Percentiles rank a stretch among this genome's conserved stretches.
Evolutionary conservation across 2,329 filamentous ascomycete genomes (phyloP).

Genomic region (Diplodia sapinea): DNA sequence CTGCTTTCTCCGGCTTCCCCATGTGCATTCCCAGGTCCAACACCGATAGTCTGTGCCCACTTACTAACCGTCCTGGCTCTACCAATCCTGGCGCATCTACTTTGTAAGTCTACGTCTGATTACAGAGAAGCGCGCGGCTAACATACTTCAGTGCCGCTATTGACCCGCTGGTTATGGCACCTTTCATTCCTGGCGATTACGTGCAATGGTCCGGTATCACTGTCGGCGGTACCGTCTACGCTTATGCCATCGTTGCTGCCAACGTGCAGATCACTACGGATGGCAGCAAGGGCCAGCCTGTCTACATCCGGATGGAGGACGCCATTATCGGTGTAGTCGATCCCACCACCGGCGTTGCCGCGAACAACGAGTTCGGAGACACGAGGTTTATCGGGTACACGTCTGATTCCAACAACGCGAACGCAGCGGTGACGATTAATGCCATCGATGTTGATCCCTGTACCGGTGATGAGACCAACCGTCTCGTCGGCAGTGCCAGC

Average conservation of each 20-base stretch:
- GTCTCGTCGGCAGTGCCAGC: constrained; percentile 44
- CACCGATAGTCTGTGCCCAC: constrained; percentile 46
- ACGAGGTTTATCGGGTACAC: constrained; percentile 48
- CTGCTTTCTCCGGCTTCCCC: constrained; percentile 58
- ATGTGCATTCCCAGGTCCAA: constrained; percentile 58
- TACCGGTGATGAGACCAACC: constrained; percentile 48
- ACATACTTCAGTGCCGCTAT: constrained; percentile 35
- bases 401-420: constrained; percentile 44
- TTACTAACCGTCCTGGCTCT: constrained; percentile 45
- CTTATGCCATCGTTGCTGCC: constrained; percentile 46
- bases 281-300: constrained; percentile 42
- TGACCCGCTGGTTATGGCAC: constrained; percentile 50
- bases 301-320: constrained; percentile 53
- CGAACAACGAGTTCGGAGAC: constrained; percentile 47
- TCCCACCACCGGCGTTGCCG: constrained; percentile 32
- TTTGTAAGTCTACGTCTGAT: constrained; percentile 32
- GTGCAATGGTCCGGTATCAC: constrained; percentile 50
- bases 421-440: constrained; percentile 42
- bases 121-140: background rate
- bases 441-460: constrained; percentile 53
- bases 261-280: constrained; percentile 51
- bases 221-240: constrained; percentile 44
- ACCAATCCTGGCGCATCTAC: constrained; percentile 32
- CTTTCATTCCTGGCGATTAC: constrained; percentile 50
- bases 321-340: constrained; percentile 51